These are phyloP conservation scores for Lodderomyces elongisporus DNA, from an alignment of 1,139 yeast genomes.

Conservation along the genomic window DNA sequence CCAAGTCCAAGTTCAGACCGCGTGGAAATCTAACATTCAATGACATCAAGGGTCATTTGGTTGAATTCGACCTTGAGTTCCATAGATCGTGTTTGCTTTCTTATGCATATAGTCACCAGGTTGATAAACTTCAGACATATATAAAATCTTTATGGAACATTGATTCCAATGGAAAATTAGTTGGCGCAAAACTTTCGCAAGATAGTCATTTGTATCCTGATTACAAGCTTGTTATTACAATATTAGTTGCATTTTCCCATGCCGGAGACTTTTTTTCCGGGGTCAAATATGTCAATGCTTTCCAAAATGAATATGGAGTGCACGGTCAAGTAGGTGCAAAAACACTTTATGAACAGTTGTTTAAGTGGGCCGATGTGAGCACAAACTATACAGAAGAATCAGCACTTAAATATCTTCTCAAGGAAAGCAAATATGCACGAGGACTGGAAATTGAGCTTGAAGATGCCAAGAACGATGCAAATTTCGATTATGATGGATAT, in stretches of 20 bases:
- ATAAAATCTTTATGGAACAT: constrained; percentile 33
- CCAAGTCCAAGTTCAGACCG: constrained; percentile 8
- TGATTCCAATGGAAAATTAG: constrained; percentile 18
- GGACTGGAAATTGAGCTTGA: constrained; percentile 14
- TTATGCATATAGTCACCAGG: constrained; percentile 28
- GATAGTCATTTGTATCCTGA: constrained; percentile 26
- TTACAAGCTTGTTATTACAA: constrained; percentile 22
- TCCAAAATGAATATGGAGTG: constrained; percentile 29
- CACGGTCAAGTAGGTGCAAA: constrained; percentile 17
- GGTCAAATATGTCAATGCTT: constrained; percentile 31
- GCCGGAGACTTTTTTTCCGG: constrained; percentile 28
- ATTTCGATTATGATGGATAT: constrained; percentile 39
- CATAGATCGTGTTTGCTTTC: constrained; percentile 27
- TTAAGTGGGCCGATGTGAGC: constrained; percentile 33
- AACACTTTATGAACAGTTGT: constrained; percentile 33
- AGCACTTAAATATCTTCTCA: constrained; percentile 24
- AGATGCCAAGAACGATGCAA: constrained; percentile 29
- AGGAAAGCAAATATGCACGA: constrained; percentile 7
- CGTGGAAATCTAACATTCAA: constrained; percentile 1
- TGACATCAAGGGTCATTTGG: constrained; percentile 4
- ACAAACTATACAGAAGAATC: constrained; percentile 24
- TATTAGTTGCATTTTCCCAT: constrained; percentile 29
- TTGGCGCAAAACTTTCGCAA: constrained; percentile 6
- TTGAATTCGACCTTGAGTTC: constrained; percentile 18
- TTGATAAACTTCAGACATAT: constrained; percentile 22